Percentiles rank a stretch among this genome's conserved stretches.
Conservation (phyloP, 106 monocot genomes). For the Narthecium ossifragum region DNA sequence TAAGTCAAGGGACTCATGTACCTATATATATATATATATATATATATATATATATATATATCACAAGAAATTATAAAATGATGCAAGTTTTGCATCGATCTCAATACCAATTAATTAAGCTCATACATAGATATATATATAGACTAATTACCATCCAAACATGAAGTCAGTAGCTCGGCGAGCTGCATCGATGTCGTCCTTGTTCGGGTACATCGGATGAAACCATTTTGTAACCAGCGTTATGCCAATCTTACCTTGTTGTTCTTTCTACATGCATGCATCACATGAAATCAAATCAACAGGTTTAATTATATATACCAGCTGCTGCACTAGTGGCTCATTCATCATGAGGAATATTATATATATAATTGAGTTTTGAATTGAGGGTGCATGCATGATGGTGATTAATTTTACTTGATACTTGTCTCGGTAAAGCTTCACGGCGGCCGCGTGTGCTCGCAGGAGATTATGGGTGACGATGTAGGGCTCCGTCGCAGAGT, state of each 20-base stretch:
- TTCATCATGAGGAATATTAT: too few relatives aligned
- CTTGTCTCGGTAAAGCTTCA: conserved; percentile 20
- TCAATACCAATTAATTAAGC: too few relatives aligned
- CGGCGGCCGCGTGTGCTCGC: conserved; percentile 37
- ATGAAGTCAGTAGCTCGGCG: conserved; percentile 36
- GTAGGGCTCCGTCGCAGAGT: conserved; percentile 45
- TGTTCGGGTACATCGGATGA: conserved; percentile 17
- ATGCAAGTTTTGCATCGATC: too few relatives aligned
- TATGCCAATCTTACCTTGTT: conserved; percentile 39
- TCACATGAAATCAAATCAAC: too few relatives aligned
- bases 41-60: neutral
- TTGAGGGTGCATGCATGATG: too few relatives aligned
- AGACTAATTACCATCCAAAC: conserved; percentile 55
- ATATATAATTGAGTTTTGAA: too few relatives aligned
- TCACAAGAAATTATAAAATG: too few relatives aligned
- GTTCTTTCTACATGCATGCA: conserved; percentile 12
- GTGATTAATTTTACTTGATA: too few relatives aligned
- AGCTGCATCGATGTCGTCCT: conserved; percentile 12
- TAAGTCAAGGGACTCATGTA: conserved; percentile 32
- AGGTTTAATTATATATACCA: too few relatives aligned
- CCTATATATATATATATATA: too few relatives aligned
- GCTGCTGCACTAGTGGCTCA: too few relatives aligned
- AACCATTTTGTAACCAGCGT: conserved; percentile 25
- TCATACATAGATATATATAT: too few relatives aligned
- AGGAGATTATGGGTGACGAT: conserved; percentile 32